These are phyloP conservation scores for Lindgomyces ingoldianus DNA, from an alignment of 495 filamentous ascomycete genomes.

Conservation along the genomic window DNA sequence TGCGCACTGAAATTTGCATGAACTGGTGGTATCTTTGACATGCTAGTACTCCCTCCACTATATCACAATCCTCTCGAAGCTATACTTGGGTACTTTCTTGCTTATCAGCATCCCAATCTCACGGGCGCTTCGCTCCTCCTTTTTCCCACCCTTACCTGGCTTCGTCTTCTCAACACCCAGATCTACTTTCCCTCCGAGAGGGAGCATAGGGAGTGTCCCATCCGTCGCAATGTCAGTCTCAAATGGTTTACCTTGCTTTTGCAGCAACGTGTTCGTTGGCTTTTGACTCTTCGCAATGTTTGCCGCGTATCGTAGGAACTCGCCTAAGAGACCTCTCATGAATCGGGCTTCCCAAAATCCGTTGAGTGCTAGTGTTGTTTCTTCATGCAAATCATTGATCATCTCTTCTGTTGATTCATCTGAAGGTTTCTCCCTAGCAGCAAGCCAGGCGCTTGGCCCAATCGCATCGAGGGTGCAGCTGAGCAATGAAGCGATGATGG, in stretches of 20 bases:
- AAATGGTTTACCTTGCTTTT: conserved; percentile 28
- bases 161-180: conserved; percentile 55
- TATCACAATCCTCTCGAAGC: conserved; percentile 69
- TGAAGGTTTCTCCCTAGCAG: conserved; percentile 53
- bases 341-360: conserved; percentile 73
- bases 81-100: conserved; percentile 73
- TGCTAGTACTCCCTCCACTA: too few species aligned
- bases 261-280: conserved; percentile 6
- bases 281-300: conserved; percentile 25
- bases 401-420: conserved; percentile 58
- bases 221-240: conserved; percentile 34
- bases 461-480: conserved; percentile 79
- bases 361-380: conserved; percentile 74
- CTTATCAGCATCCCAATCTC: conserved; percentile 73
- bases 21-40: not conserved
- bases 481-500: conserved; percentile 63
- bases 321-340: conserved; percentile 65
- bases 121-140: conserved; percentile 61
- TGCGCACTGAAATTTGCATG: too few species aligned
- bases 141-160: conserved; percentile 63
- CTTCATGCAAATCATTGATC: conserved; percentile 66
- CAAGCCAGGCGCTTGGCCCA: conserved; percentile 80
- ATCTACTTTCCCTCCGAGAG: conserved; percentile 72
- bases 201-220: conserved; percentile 52
- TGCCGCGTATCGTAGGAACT: conserved; percentile 65